Conservation (phyloP, 352 stramenopile species). For the Globisporangium paroecandrum region DNA sequence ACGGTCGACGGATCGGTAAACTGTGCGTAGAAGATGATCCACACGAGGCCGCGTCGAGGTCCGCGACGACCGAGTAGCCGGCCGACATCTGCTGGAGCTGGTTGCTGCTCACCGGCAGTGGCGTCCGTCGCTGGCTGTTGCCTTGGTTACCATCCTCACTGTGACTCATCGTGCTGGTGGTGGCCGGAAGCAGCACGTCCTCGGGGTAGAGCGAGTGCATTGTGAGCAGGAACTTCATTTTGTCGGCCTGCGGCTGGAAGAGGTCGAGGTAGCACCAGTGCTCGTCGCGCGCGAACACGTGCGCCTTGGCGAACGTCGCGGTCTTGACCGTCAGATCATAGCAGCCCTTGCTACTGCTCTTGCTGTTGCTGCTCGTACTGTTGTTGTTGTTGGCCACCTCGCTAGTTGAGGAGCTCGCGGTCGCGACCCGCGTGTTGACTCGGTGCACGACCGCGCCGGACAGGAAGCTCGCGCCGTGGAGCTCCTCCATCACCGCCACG, state of each 20-base stretch:
- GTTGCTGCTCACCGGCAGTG: conserved; percentile 13
- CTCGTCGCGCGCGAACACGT: conserved; percentile 42
- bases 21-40: conserved; percentile 17
- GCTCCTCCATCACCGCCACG: conserved; percentile 25
- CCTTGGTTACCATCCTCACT: background rate
- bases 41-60: conserved; percentile 16
- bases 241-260: conserved; percentile 1
- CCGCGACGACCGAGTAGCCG: conserved; percentile 23
- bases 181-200: conserved; percentile 15
- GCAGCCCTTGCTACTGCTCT: conserved; percentile 24
- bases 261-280: conserved; percentile 48
- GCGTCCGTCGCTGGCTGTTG: conserved; percentile 9
- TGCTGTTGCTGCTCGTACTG: background rate
- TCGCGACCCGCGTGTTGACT: conserved; percentile 11
- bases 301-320: conserved; percentile 40
- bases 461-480: conserved; percentile 32
- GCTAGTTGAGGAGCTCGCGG: conserved; percentile 1
- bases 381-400: conserved; percentile 1
- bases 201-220: conserved; percentile 26
- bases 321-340: conserved; percentile 36
- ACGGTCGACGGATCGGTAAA: background rate
- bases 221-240: conserved; percentile 25
- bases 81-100: conserved; percentile 23
- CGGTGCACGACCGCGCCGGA: conserved; percentile 23
- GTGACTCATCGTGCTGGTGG: conserved; percentile 22